phyloP scores from a whole-genome alignment of 1,139 yeast genomes.

The Suhomyces coccinellae region DNA sequence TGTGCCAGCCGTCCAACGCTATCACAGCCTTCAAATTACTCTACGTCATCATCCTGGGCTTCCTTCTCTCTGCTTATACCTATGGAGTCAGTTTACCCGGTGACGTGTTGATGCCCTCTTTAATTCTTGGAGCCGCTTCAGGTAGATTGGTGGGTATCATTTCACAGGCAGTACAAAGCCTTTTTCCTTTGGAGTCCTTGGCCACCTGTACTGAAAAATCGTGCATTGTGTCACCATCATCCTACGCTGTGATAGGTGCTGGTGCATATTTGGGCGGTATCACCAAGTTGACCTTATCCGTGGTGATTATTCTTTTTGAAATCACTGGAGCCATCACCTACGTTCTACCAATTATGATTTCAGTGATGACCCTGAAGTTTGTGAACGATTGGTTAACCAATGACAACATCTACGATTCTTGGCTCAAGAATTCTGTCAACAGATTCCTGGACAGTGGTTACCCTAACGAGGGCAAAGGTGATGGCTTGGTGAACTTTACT shows the following conservation, averaged over 20 bases:
- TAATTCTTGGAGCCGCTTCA: conserved; percentile 66
- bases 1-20: conserved; percentile 35
- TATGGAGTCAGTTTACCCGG: conserved; percentile 72
- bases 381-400: conserved; percentile 49
- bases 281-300: conserved; percentile 56
- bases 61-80: conserved; percentile 58
- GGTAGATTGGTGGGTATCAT: conserved; percentile 70
- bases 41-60: conserved; percentile 53
- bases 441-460: conserved; percentile 11
- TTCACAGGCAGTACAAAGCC: conserved; percentile 50
- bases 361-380: conserved; percentile 54
- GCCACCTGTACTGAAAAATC: conserved; percentile 54
- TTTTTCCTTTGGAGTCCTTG: conserved; percentile 39
- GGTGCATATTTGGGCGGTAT: conserved; percentile 59
- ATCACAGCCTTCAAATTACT: conserved; percentile 38
- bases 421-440: conserved; percentile 38
- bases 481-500: conserved; percentile 40
- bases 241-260: conserved; percentile 63
- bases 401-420: conserved; percentile 51
- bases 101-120: conserved; percentile 72
- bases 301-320: conserved; percentile 58
- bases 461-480: conserved; percentile 41
- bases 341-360: conserved; percentile 59
- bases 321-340: conserved; percentile 61
- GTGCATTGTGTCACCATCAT: conserved; percentile 56